These are phyloP conservation scores for Tripterygium wilfordii DNA, from an alignment of 177 flowering plant species.

Conservation along the genomic window DNA sequence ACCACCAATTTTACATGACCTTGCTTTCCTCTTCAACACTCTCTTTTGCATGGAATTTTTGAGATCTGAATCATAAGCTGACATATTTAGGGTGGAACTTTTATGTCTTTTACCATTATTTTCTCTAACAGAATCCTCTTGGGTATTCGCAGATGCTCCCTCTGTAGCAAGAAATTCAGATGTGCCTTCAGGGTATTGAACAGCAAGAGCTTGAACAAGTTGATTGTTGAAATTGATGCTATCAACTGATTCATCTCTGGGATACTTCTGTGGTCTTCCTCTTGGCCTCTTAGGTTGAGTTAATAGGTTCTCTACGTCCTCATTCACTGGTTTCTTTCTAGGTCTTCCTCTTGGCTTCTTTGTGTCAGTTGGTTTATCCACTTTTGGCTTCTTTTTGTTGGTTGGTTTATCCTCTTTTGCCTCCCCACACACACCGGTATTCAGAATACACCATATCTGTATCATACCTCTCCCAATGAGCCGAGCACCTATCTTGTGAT, in stretches of 20 bases:
- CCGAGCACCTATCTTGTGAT: slow-evolving; percentile 77
- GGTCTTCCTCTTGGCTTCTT: slow-evolving; percentile 39
- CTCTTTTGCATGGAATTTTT: slow-evolving; percentile 14
- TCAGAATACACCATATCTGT: slow-evolving; percentile 87
- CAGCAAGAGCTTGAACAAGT: slow-evolving; percentile 23
- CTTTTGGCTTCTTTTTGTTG: slow-evolving; percentile 16
- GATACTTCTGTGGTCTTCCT: slow-evolving; percentile 38
- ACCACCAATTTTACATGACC: slow-evolving; percentile 8
- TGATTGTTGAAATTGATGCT: slow-evolving; percentile 11
- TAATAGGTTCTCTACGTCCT: neutral
- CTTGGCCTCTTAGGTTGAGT: slow-evolving; percentile 23
- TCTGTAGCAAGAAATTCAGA: slow-evolving; percentile 14
- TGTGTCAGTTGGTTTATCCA: slow-evolving; percentile 8
- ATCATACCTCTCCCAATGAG: slow-evolving; percentile 75
- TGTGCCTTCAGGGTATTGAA: slow-evolving; percentile 29
- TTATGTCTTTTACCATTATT: slow-evolving; percentile 11
- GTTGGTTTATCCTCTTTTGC: no score
- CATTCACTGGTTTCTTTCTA: slow-evolving; percentile 20
- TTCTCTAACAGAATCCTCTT: no score
- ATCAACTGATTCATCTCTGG: slow-evolving; percentile 17
- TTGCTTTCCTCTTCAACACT: slow-evolving; percentile 14
- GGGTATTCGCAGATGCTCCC: slow-evolving; percentile 3
- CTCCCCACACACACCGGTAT: slow-evolving; percentile 25
- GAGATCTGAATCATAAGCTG: slow-evolving; percentile 9
- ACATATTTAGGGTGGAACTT: slow-evolving; percentile 1